phyloP scores from a whole-genome alignment of 805 yeast genomes.

The Myxozyma vanderwaltii region DNA sequence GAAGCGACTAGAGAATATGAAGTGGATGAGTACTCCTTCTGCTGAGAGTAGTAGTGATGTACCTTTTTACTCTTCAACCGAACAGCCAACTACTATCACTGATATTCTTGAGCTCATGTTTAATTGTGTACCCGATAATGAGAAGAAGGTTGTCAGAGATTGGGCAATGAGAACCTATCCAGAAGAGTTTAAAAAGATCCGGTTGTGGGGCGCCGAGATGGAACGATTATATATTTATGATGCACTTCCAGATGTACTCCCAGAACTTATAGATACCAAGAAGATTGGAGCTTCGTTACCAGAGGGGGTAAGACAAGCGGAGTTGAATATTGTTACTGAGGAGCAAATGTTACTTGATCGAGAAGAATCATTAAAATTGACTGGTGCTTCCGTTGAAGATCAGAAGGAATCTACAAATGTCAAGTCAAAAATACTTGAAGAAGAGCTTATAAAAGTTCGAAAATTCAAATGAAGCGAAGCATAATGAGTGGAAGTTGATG shows the following conservation, averaged over 20 bases:
- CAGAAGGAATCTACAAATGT: neutral
- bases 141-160: conserved; percentile 35
- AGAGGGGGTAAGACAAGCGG: no score
- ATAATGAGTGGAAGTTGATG: neutral
- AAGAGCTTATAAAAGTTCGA: neutral
- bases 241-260: neutral
- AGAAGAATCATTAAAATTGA: neutral
- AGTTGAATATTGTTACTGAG: neutral
- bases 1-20: neutral
- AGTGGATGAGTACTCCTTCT: neutral
- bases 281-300: neutral
- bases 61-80: neutral
- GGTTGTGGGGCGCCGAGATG: conserved; percentile 4
- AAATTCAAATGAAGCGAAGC: neutral
- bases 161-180: conserved; percentile 35
- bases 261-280: neutral
- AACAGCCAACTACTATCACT: conserved; percentile 36
- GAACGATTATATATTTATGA: conserved; percentile 15
- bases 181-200: conserved; percentile 29
- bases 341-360: neutral
- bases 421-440: neutral
- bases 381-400: neutral
- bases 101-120: conserved; percentile 53
- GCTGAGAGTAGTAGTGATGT: neutral
- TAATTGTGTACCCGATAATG: conserved; percentile 41